A percentile compares a stretch with the other conserved stretches of the same genome.
phyloP scores from a whole-genome alignment of 768 basidiomycete genomes.

The Termitomyces sp. region DNA sequence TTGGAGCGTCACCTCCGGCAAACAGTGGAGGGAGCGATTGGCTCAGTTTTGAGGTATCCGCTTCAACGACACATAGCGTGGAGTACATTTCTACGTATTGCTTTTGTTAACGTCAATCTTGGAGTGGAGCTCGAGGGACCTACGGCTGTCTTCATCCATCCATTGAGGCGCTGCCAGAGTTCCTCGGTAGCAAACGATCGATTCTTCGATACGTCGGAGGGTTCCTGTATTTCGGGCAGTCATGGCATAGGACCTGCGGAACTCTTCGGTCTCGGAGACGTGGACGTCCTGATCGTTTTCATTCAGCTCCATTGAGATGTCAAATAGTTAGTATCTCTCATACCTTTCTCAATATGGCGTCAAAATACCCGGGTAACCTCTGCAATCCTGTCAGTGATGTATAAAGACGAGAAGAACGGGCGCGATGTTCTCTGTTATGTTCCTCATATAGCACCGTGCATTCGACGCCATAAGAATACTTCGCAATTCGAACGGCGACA shows the following conservation, averaged over 20 bases:
- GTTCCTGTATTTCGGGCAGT: constrained; percentile 3
- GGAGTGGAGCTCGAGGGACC: background rate
- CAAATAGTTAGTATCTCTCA: background rate
- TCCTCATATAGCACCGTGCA: constrained; percentile 12
- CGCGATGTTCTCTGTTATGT: constrained; percentile 20
- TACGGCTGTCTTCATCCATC: constrained; percentile 24
- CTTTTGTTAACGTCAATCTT: background rate
- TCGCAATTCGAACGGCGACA: constrained; percentile 24
- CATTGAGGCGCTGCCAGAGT: constrained; percentile 18
- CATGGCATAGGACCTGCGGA: constrained; percentile 18
- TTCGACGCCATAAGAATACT: constrained; percentile 22
- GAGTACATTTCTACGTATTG: constrained; percentile 20
- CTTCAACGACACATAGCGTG: constrained; percentile 20
- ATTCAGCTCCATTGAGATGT: background rate
- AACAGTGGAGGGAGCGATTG: constrained; percentile 6
- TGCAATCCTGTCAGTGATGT: constrained; percentile 11
- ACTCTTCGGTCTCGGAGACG: constrained; percentile 24
- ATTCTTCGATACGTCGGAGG: constrained; percentile 8
- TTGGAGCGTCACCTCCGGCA: constrained; percentile 3
- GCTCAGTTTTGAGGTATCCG: constrained; percentile 14
- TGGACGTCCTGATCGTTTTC: constrained; percentile 32
- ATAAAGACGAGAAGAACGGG: constrained; percentile 9
- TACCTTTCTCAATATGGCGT: constrained; percentile 25
- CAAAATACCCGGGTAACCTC: constrained; percentile 20
- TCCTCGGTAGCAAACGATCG: constrained; percentile 25